A percentile compares a stretch with the other conserved stretches of the same genome.
These are phyloP conservation scores for Teratosphaeria destructans DNA, from an alignment of 2,329 filamentous ascomycete species.

Conservation along the genomic window DNA sequence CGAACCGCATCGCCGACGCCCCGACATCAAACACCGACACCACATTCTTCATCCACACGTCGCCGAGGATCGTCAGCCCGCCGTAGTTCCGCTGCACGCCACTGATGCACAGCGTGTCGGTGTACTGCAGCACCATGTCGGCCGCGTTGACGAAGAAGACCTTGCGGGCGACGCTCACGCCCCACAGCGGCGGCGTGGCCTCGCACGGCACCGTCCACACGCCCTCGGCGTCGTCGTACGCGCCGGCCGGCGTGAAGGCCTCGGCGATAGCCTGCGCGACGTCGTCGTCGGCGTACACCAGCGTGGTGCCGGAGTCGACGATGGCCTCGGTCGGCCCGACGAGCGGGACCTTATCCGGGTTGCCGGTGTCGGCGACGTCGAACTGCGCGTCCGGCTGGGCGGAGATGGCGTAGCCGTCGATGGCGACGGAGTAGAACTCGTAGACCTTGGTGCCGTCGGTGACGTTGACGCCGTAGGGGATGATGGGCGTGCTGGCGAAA, in stretches of 20 bases:
- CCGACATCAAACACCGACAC: constrained; percentile 43
- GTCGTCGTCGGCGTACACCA: constrained; percentile 31
- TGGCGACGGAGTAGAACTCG: constrained; percentile 30
- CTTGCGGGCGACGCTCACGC: constrained; percentile 30
- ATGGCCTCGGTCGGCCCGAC: constrained; percentile 29
- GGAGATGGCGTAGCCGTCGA: constrained; percentile 23
- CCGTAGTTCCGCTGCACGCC: constrained; percentile 24
- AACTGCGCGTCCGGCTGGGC: constrained; percentile 13
- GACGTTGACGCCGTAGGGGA: constrained; percentile 16
- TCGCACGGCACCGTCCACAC: constrained; percentile 34
- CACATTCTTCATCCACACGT: constrained; percentile 41
- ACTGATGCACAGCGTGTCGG: constrained; percentile 21
- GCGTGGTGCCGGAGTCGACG: constrained; percentile 35
- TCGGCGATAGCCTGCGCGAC: constrained; percentile 30
- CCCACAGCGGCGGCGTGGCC: constrained; percentile 31
- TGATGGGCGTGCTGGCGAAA: constrained; percentile 28
- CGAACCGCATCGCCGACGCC: constrained; percentile 37
- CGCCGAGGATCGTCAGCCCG: constrained; percentile 34
- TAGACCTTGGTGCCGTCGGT: constrained; percentile 20
- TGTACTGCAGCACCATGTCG: constrained; percentile 19
- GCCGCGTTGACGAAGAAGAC: constrained; percentile 22
- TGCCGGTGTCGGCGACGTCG: constrained; percentile 12
- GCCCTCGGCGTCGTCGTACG: constrained; percentile 19
- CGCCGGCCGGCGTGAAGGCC: constrained; percentile 34
- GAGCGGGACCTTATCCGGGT: constrained; percentile 10